Conservation (phyloP, 148 eudicot genomes). For the Fagopyrum esculentum region DNA sequence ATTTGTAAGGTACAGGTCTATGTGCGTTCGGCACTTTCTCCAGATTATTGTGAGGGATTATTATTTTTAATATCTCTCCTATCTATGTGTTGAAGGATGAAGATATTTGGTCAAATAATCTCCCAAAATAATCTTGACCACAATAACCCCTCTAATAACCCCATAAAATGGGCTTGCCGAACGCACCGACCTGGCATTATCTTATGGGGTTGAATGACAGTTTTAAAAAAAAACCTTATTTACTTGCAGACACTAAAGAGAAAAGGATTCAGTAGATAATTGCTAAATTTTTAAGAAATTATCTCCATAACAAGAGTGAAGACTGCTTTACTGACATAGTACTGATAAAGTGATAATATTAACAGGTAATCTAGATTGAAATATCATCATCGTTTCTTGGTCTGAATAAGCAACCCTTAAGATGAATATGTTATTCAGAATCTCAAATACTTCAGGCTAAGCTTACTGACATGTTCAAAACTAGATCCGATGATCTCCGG, state of each 20-base stretch:
- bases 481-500: neutral
- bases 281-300: neutral
- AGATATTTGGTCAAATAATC: too few species aligned
- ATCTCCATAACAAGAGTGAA: neutral
- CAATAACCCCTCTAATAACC: too few species aligned
- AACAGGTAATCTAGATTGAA: neutral
- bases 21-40: too few species aligned
- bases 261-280: neutral
- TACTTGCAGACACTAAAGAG: neutral
- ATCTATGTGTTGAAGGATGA: too few species aligned
- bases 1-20: neutral
- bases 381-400: neutral
- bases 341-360: neutral
- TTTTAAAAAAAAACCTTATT: neutral
- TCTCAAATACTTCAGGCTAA: neutral
- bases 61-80: too few species aligned
- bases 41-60: too few species aligned
- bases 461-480: neutral
- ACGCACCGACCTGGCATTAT: neutral
- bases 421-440: neutral
- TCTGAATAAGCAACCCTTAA: neutral
- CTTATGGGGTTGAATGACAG: neutral
- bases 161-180: too few species aligned
- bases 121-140: too few species aligned
- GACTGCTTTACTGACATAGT: neutral